Base-by-base conservation (phyloP, 768 basidiomycete species). In the Suillus occidentalis region DNA sequence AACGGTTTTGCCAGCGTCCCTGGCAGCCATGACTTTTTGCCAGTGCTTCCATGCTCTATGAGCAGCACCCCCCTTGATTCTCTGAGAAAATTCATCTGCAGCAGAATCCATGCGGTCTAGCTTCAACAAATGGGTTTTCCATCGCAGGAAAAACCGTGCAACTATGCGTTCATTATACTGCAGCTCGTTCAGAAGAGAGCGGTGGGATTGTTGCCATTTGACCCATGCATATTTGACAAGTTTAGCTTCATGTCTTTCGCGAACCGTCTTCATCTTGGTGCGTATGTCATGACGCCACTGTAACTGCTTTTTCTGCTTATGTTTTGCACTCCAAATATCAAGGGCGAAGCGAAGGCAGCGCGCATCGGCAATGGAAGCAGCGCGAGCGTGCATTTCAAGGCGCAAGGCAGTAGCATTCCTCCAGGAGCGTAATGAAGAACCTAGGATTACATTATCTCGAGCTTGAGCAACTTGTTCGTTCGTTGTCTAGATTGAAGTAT, bases 261-360 rank as follows among this genome's bases (percentile, higher is more conserved):
- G 85, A 40, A 90, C 78, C 13, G 75, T 72, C 70, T 84, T 86
- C 86, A 92, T 91, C 72, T 85, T 89, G 67, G 77, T 69, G 36
- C 90, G 88, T 89, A 92, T 92, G 60, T 84, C 88, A 57, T 84
- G 77, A 37, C 87, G 83, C 89, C 89, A 91, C 63, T 81, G 79
- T 28, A 78, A 72, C 70, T 88, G 87, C 70, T 83, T 80, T 69
- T 81, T 86, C 69, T 86, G 81, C 67, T 81, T 84, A 6, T 86
- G 73, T 67, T 77, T 84, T 34, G 70, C 67, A 65, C 81, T 83
- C 93, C 93, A 95, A 4, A 74, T 59, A 9, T 69, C 61, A 59
- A 91, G 70, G 16, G 78, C 76, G 4, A 72, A 69, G 60, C 77
- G 83, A 56, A 87, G 72, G 60, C 74, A 75, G 39, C 83, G 84